phyloP scores from a whole-genome alignment of 306 rosid species.

The Vigna unguiculata region DNA sequence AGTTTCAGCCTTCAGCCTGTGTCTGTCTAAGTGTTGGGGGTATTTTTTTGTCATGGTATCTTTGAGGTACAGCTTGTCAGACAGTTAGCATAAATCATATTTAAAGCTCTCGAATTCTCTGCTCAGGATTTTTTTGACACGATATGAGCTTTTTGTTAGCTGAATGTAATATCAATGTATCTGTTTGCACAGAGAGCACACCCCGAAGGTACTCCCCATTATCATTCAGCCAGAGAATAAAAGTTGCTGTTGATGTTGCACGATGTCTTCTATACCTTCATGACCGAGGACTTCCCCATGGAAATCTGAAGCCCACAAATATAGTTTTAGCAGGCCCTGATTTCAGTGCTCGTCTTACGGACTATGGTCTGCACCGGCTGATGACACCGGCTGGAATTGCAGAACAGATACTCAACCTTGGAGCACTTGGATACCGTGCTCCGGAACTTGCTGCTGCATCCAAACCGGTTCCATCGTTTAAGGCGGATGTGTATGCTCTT shows the following conservation, averaged over 20 bases:
- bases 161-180: slow-evolving; percentile 44
- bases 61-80: slow-evolving; percentile 16
- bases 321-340: slow-evolving; percentile 73
- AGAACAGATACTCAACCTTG: slow-evolving; percentile 90
- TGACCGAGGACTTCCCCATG: slow-evolving; percentile 93
- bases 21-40: slow-evolving; percentile 9
- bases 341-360: slow-evolving; percentile 69
- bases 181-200: slow-evolving; percentile 76
- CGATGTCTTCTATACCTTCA: slow-evolving; percentile 83
- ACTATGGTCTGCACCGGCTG: slow-evolving; percentile 89
- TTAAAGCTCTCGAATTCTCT: slow-evolving; percentile 38
- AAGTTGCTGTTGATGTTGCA: slow-evolving; percentile 83
- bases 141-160: slow-evolving; percentile 38
- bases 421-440: slow-evolving; percentile 96
- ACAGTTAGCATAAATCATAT: slow-evolving; percentile 8
- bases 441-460: slow-evolving; percentile 81
- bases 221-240: slow-evolving; percentile 82
- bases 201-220: slow-evolving; percentile 88
- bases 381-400: slow-evolving; percentile 91
- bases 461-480: slow-evolving; percentile 82
- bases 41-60: not conserved
- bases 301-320: slow-evolving; percentile 92
- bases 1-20: slow-evolving; percentile 7
- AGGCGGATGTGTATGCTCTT: slow-evolving; percentile 93
- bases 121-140: slow-evolving; percentile 23